Conservation (phyloP, 1,284 basidiomycete species). For the Phellinidium pouzarii region DNA sequence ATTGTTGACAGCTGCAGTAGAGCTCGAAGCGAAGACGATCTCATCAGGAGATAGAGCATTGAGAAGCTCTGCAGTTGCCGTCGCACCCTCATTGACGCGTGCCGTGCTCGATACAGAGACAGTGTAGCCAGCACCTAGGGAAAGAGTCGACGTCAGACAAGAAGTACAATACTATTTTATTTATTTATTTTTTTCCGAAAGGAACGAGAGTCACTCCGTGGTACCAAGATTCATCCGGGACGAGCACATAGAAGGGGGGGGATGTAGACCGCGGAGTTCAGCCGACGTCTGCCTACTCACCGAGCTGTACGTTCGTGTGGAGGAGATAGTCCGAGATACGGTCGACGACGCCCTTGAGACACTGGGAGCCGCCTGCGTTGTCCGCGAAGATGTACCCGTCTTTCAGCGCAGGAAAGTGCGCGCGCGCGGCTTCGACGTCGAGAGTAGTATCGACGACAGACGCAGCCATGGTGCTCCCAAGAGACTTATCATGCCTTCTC, state of each 20-base stretch:
- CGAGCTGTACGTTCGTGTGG: constrained; percentile 68
- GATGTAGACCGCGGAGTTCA: neutral
- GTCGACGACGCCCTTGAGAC: constrained; percentile 45
- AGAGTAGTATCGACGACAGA: constrained; percentile 25
- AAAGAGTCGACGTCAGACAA: too few species aligned
- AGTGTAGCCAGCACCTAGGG: constrained; percentile 48
- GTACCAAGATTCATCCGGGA: too few species aligned
- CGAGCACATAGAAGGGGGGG: neutral
- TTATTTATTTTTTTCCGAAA: too few species aligned
- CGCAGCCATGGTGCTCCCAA: neutral
- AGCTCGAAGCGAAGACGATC: constrained; percentile 60
- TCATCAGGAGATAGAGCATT: constrained; percentile 56
- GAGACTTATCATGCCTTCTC: too few species aligned
- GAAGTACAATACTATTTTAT: neutral
- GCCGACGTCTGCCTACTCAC: constrained; percentile 23
- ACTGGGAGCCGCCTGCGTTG: constrained; percentile 76
- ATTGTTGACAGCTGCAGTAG: constrained; percentile 64
- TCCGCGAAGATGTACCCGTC: constrained; percentile 64
- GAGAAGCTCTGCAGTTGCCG: constrained; percentile 51
- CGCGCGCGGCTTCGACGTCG: constrained; percentile 47
- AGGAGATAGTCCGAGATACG: constrained; percentile 60
- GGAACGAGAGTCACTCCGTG: too few species aligned
- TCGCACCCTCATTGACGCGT: constrained; percentile 46
- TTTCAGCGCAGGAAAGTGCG: constrained; percentile 57
- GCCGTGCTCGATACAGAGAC: constrained; percentile 46